Base-by-base conservation (phyloP, 148 eudicot genomes). In the Chenopodium berlandieri region DNA sequence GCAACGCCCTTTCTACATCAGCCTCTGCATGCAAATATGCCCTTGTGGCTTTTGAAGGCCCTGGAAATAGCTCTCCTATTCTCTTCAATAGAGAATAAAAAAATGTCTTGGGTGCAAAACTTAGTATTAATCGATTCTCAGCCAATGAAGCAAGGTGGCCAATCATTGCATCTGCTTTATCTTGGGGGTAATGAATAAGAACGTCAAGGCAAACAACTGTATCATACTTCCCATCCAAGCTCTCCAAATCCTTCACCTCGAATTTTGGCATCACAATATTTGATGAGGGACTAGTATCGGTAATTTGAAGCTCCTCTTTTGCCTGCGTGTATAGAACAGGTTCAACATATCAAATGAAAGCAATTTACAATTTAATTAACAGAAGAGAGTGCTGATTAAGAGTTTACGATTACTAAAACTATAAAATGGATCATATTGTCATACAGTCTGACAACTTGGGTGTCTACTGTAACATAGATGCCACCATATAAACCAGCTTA, bases 11-110 rank as follows among this genome's bases (percentile, higher is more conserved):
- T 82, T 96, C 99, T 9, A 96, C 90, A 85, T 96, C 99, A 70
- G 90, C 98, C 81, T 96, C 99, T 4, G 98, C 87, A 78, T 96
- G 99, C 34, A 96, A 90, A 86, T 96, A 96, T 16, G 99, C 99
- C 82, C 99, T 86, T 48, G 99, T 96, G 79, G 99, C 99, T 86
- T 96, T 92, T 40, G 98, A 96, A 44, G 98, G 94, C 27, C 99
- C 99, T 0, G 99, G 99, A 75, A 96, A 96, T 40, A 96, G 83
- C 87, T 96, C 99, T 37, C 98, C 99, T 54, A 96, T 87, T 85
- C 99, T 94, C 91, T 96, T 96, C 79, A 96, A 82, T 67, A 90
- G 25, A 79, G 81, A 81, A 71, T 96, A 96, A 84, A 94, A 96
- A 23, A 92, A 86, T 73, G 99, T 96, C 81, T 94, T 94, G 16